Evolutionary conservation across 371 early-diverging fungal genomes (phyloP), one percentile per base, ranked within the genome.

Genomic region (Apophysomyces trapeziformis): DNA sequence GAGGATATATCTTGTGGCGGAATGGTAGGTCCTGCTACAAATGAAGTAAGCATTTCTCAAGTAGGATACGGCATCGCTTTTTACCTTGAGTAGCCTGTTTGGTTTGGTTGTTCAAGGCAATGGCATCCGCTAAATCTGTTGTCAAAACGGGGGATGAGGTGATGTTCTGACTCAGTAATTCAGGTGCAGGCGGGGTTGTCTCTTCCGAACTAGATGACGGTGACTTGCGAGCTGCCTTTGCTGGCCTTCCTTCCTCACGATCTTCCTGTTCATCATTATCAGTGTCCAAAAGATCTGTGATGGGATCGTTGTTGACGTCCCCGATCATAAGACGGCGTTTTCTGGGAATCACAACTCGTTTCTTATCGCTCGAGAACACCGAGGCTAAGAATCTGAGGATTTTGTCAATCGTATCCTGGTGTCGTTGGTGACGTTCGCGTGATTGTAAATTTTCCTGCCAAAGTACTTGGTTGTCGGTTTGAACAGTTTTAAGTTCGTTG

Each of bases 341-440:
- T 59, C 86, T 81, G n/a, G 87, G 86, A 43, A 85, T 77, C 21
- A 84, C 82, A 1, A 76, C 87, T 32, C 83, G 72, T 58, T 83
- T 85, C 61, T 88, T 85, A 32, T 91, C 91, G 38, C 79, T 73
- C 14, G 92, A 84, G 62, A 90, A 93, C 18, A 94, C 87, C 1
- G 92, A 87, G 0, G 93, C 93, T 61, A 94, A 73, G 72, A 94
- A 94, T 16, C 89, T 73, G 62, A 93, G 61, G 18, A 94, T 93
- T 72, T 95, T 96, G 77, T 97, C 94, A 38, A 98, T 96, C 0
- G 93, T 95, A 11, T 90, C 91, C 72, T 97, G 95, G 68, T 97
- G 97, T 61, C 90, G 77, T 57, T 89, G 86, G 74, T 94, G 89
- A 16, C 92, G 79, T 46, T 94, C 92, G 16, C 93, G 85, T 5